Evolutionary conservation across 2,329 filamentous ascomycete genomes (phyloP), one percentile per base, ranked within the genome.

Genomic region (Hymenotorrendiella dingleyae): DNA sequence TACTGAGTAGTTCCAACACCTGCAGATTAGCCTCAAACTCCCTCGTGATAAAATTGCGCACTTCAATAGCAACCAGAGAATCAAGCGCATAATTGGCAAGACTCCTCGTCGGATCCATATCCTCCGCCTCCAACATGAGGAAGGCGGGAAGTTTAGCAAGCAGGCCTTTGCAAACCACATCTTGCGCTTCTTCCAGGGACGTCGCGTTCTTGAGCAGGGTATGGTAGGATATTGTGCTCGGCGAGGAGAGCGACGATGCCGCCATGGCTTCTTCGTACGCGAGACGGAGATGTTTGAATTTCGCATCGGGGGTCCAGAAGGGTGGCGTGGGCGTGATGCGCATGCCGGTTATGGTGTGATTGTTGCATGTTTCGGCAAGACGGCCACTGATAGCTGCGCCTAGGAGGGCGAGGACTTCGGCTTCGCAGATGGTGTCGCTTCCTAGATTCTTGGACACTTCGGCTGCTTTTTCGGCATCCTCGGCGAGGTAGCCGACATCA

Each of bases 231-330:
- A 72, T 60, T 1, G 59, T 50, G 24, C 36, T 24, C 52, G 61
- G 26, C 12, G 50, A 23, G 4, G 24, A 39, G 17, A 41, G 54
- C 11, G 50, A 53, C 11, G 60, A 54, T 11, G 64, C 58, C 26
- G 61, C 61, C 8, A 62, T 62, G n/a, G n/a, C n/a, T 0, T 61
- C 65, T 7, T 66, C 62, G 1, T 63, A 64, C 6, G 59, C 61
- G 6, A 53, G 42, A 27, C 52, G 52, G 1, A 78, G 64, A 23
- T 67, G 63, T 42, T 69, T 68, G 60, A 78, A 78, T 55, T 74
- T 77, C 40, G 69, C 71, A 36, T 80, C 75, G 2, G 65, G 56
- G 3, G 67, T 68, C 68, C 74, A 79, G 62, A 75, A 78, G 0
- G 72, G 73, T 9, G 44, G 61, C 3, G 61, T 60, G 5, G 66